Conservation (phyloP, 306 rosid genomes). For the Prunus salicina region DNA sequence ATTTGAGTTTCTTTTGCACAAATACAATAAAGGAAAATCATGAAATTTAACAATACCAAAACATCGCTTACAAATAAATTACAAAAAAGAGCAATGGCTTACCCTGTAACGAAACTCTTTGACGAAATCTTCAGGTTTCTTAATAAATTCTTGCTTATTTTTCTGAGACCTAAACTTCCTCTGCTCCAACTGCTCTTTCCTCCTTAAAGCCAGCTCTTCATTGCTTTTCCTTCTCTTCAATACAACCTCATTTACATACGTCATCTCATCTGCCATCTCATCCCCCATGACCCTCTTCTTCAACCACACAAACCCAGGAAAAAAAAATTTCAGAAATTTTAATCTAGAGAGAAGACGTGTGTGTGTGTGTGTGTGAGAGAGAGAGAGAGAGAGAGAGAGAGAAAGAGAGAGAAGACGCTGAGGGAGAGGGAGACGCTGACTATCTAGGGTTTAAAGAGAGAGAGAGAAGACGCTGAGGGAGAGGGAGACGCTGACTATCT, state of each 20-base stretch:
- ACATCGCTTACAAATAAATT: background rate
- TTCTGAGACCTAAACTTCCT: constrained; percentile 37
- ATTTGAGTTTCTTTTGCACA: background rate
- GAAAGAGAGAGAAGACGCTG: too few relatives aligned
- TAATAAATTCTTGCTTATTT: constrained; percentile 46
- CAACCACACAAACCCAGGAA: constrained; percentile 6
- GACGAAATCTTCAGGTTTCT: constrained; percentile 79
- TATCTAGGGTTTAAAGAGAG: too few relatives aligned
- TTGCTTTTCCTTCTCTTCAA: constrained; percentile 51
- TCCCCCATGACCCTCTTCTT: constrained; percentile 29
- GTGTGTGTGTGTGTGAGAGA: too few relatives aligned
- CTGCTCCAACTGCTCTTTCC: constrained; percentile 52
- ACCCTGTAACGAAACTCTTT: constrained; percentile 64
- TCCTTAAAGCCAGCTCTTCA: constrained; percentile 46
- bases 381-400: too few relatives aligned
- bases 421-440: too few relatives aligned
- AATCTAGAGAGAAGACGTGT: background rate
- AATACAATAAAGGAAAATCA: background rate
- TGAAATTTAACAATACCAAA: background rate
- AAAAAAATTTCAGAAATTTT: background rate
- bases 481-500: too few relatives aligned
- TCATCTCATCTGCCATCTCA: constrained; percentile 33
- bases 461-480: too few relatives aligned
- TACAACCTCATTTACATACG: constrained; percentile 43
- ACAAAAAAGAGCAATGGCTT: background rate